Evolutionary conservation across 352 stramenopile genomes (phyloP), one percentile per base, ranked within the genome.

Genomic region (Thraustochytrium striatum): DNA sequence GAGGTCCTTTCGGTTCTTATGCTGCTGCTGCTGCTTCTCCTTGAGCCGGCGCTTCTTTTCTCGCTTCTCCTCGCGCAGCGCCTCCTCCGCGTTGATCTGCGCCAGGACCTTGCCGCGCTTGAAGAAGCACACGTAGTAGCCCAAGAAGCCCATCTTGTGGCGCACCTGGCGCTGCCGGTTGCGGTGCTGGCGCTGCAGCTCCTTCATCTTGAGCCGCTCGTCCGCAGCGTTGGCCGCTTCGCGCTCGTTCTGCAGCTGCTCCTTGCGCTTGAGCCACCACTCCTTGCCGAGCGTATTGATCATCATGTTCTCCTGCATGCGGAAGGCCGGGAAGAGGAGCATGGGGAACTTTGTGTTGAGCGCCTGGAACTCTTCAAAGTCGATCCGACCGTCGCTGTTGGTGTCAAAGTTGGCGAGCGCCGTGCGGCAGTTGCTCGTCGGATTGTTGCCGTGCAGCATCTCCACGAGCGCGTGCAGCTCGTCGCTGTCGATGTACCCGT

Each of bases 261-360:
- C 41, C 50, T 75, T 75, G 21, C 52, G 43, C 39, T 3, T 38
- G 21, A 61, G 41, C 65, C 65, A 80, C 58, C 70, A 80, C 1
- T 9, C 16, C 57, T 80, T 47, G 30, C 70, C 70, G 7, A 80
- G 28, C 39, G 70, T 80, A 25, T 69, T 70, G 47, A 72, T 70
- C 70, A 80, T 80, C 72, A 85, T 72, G 3, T 78, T 82, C 59
- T 68, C 36, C 50, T 86, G 83, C 50, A 86, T 86, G 16, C 83
- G 72, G 78, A 85, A 86, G 33, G 83, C 83, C 3, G 83, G 83
- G 65, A 86, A 87, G 39, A 86, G 58, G 11, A 86, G 33, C 32
- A 85, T 81, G 5, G 83, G 83, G 75, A 86, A 86, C n/a, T 80
- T 28, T 36, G 58, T 39, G 72, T 86, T 83, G 43, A 86, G 84